phyloP scores from a whole-genome alignment of 768 basidiomycete genomes.

The Tricholoma matsutake region DNA sequence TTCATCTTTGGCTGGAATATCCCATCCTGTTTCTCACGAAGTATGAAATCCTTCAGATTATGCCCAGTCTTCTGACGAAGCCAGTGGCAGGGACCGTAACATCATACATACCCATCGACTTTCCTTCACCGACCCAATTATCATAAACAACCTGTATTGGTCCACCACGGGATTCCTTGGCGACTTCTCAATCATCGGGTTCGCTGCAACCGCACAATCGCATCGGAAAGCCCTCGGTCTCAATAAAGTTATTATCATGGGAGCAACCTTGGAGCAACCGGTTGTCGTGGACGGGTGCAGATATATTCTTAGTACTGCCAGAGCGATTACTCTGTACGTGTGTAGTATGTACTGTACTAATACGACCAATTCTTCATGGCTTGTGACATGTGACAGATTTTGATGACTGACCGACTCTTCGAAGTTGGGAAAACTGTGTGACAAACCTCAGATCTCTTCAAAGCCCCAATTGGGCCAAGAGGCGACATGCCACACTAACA shows the following conservation, averaged over 20 bases:
- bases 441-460: no score
- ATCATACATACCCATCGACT: background rate
- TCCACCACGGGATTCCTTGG: background rate
- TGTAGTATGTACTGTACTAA: background rate
- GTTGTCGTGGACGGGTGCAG: background rate
- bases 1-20: no score
- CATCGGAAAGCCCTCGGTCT: background rate
- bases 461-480: no score
- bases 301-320: background rate
- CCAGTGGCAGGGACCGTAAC: no score
- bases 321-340: background rate
- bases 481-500: no score
- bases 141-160: background rate
- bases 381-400: no score
- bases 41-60: no score
- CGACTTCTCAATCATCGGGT: background rate
- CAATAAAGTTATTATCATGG: background rate
- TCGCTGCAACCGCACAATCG: background rate
- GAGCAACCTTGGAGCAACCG: conserved; percentile 1
- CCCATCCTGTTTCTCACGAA: no score
- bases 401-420: no score
- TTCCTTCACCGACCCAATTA: background rate
- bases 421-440: no score
- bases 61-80: no score
- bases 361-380: no score